A percentile compares a stretch with the other conserved stretches of the same genome.
Conservation (phyloP, 148 eudicot genomes). For the Tetragonia tetragonoides region DNA sequence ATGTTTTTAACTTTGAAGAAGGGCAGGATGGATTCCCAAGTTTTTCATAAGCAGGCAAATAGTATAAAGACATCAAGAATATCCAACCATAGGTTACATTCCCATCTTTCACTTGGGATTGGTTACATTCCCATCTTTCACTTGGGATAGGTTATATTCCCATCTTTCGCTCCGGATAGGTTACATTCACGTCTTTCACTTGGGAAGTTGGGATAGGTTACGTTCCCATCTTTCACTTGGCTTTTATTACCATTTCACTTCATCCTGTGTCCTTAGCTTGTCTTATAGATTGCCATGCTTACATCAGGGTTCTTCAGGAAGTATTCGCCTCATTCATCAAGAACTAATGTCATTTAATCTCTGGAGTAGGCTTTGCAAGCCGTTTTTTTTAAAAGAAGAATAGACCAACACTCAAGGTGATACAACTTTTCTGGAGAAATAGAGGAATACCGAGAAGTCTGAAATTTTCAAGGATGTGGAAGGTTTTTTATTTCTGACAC, state of each 20-base stretch:
- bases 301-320: not conserved
- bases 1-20: not conserved
- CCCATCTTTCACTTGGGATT: not conserved
- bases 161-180: not conserved
- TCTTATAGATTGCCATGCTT: not conserved
- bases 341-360: not conserved
- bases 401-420: not conserved
- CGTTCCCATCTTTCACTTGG: constrained; percentile 7
- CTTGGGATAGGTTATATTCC: not conserved
- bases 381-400: not conserved
- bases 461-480: not conserved
- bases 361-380: not conserved
- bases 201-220: no score
- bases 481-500: not conserved
- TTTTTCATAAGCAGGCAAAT: not conserved
- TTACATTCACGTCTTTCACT: not conserved
- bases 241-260: not conserved
- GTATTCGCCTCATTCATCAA: not conserved
- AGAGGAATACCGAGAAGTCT: not conserved
- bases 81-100: not conserved
- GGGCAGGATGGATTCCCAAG: not conserved
- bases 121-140: not conserved
- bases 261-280: not conserved
- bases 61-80: not conserved
- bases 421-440: not conserved